Base-by-base conservation (phyloP, 768 basidiomycete species). In the Paxillus ammoniavirescens region DNA sequence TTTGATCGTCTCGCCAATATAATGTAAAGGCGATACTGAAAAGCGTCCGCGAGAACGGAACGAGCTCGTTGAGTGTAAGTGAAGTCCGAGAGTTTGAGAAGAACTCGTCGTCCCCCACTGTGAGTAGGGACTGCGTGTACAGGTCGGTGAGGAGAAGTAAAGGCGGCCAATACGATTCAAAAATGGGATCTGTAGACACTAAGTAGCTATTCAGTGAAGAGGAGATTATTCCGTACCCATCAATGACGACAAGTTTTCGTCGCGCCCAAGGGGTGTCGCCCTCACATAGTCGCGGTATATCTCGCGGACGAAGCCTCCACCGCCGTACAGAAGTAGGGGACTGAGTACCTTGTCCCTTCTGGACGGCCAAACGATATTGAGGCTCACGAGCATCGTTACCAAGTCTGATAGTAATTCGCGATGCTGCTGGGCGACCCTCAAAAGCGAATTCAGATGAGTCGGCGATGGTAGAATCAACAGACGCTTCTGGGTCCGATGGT, bases 91-190 rank as follows among this genome's bases (percentile, higher is more conserved):
- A 65, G 47, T 53, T 56, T 2, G 84, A 82, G 66, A 97, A 97
- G 74, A 98, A 98, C 67, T 98, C 97, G 70, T 98, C 96, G 61
- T 99, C 97, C 1, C 91, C 91, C 80, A 98, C 91, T 0, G 93
- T 93, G 31, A 93, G 76, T 31, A 98, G 79, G 1, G 86, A 82
- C 54, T 95, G 89, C 2, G 84, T 79, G 69, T 97, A 96, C 10
- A 97, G 68, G 47, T 95, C 87, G 1, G 82, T 78, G 8, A 95
- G 80, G 51, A 97, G 79, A 8, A 98, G 73, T 1, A 98, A 70
- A 2, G 89, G 76, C 0, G 86, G 78, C 83, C 90, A 93, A 9
- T 74, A 68, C 0, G 68, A 23, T 0, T 72, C 73, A 49, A 81
- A 71, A 2, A 72, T 64, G 0, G 77, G 68, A 54, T 85, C 85